Percentiles rank a stretch among this genome's conserved stretches.
phyloP scores from a whole-genome alignment of 345 rosid genomes.

The Viola odorata region DNA sequence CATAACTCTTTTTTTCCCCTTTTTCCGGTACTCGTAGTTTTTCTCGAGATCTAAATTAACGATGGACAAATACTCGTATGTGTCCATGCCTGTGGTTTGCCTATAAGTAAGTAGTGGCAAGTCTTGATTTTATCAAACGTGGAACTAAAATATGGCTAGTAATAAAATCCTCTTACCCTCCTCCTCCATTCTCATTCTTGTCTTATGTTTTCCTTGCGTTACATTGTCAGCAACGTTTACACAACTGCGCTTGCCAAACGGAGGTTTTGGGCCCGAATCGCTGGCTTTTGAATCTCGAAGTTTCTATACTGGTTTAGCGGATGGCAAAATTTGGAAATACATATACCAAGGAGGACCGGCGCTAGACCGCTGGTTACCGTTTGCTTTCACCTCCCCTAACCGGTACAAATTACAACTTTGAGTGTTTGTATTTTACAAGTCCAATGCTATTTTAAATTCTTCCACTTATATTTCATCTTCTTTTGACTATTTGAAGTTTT shows the following conservation, averaged over 20 bases:
- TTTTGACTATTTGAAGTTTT: no score
- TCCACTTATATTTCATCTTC: no score
- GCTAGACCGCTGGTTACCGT: neutral
- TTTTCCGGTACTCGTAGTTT: no score
- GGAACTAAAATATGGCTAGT: neutral
- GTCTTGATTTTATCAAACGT: neutral
- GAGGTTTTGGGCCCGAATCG: neutral
- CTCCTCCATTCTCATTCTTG: neutral
- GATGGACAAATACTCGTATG: no score
- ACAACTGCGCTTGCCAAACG: neutral
- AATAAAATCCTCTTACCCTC: neutral
- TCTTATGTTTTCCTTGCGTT: neutral
- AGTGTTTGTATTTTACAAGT: neutral
- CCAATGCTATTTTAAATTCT: no score
- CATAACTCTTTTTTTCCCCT: neutral
- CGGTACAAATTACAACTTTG: neutral
- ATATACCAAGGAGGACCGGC: neutral
- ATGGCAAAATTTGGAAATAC: neutral
- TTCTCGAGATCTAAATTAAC: no score
- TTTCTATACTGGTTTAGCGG: conserved; percentile 1
- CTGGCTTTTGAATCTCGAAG: conserved; percentile 2
- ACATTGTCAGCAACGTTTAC: neutral
- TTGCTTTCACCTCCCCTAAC: neutral
- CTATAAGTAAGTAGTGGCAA: neutral
- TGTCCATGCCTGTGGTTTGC: neutral